phyloP scores from a whole-genome alignment of 176 grass and related monocot species.

The Lolium perenne region DNA sequence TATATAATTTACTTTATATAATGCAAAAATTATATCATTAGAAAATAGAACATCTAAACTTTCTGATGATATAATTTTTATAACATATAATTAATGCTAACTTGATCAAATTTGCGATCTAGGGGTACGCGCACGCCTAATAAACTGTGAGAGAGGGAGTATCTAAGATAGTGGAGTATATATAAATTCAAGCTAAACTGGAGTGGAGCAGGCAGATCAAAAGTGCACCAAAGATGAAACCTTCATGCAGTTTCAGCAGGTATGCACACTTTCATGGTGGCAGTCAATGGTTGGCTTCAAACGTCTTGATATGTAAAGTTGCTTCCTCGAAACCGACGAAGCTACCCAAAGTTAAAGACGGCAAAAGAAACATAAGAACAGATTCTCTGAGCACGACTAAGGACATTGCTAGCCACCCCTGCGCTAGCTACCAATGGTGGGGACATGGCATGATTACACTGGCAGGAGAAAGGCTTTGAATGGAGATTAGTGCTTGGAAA shows the following conservation, averaged over 20 bases:
- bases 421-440: slow-evolving; percentile 45
- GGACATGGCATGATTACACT: slow-evolving; percentile 59
- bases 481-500: slow-evolving; percentile 68
- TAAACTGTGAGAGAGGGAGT: too few relatives aligned
- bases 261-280: slow-evolving; percentile 53
- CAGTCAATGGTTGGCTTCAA: slow-evolving; percentile 82
- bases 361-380: slow-evolving; percentile 57
- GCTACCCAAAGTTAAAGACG: slow-evolving; percentile 60
- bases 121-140: too few relatives aligned
- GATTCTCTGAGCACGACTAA: slow-evolving; percentile 81
- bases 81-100: too few relatives aligned
- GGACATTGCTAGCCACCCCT: slow-evolving; percentile 60
- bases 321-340: slow-evolving; percentile 57
- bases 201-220: slow-evolving; percentile 30
- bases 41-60: too few relatives aligned
- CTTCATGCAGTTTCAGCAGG: slow-evolving; percentile 45
- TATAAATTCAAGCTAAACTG: background rate
- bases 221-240: slow-evolving; percentile 36
- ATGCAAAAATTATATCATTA: too few relatives aligned
- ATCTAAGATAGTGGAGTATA: background rate
- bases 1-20: too few relatives aligned
- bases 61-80: too few relatives aligned
- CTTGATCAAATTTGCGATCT: too few relatives aligned
- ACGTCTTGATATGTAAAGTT: slow-evolving; percentile 75
- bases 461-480: slow-evolving; percentile 58